Evolutionary conservation across 2,329 filamentous ascomycete species (phyloP), one percentile per base, ranked within the genome.

Genomic region (Chaetomium sp.): DNA sequence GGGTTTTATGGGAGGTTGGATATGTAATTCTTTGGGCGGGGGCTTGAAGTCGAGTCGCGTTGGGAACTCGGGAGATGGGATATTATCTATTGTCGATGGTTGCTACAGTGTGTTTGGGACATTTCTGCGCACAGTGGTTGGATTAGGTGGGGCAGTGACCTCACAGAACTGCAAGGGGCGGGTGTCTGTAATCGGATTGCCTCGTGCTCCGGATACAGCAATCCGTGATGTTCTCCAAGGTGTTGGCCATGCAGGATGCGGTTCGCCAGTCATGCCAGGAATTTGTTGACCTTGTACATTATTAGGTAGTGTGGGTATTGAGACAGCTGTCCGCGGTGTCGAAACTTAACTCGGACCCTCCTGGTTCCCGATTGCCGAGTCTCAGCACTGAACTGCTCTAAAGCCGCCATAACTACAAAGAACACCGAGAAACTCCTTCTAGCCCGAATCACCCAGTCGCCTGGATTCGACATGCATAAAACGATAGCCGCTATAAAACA

Each of bases 341-440:
- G 12, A 23, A 27, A 31, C 33, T 29, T 23, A 23, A 51, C 12
- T 23, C 27, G 29, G 13, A n/a, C 57, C 23, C 27, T n/a, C 8
- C 56, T n/a, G 16, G 13, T 42, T 58, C 5, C 33, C 23, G 4
- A 42, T 33, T 23, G 27, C 27, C 57, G 21, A 19, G 42, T 33
- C n/a, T 55, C 27, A 21, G 38, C n/a, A 55, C 27, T 12, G 4
- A 12, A 19, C n/a, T n/a, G 29, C 29, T 21, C n/a, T n/a, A n/a
- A n/a, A n/a, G 33, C 25, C 49, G 35, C 25, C 58, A 47, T 23
- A 33, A 45, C 47, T 23, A 33, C 55, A 38, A 51, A 23, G 49
- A 59, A 60, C 53, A 57, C 53, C 62, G 23, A 19, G 16, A 62
- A 54, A 67, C 65, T 57, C 65, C 67, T 58, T 62, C 62, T 63